Evolutionary conservation across 371 early-diverging fungal genomes (phyloP).

Genomic region (Capniomyces stellatus): DNA sequence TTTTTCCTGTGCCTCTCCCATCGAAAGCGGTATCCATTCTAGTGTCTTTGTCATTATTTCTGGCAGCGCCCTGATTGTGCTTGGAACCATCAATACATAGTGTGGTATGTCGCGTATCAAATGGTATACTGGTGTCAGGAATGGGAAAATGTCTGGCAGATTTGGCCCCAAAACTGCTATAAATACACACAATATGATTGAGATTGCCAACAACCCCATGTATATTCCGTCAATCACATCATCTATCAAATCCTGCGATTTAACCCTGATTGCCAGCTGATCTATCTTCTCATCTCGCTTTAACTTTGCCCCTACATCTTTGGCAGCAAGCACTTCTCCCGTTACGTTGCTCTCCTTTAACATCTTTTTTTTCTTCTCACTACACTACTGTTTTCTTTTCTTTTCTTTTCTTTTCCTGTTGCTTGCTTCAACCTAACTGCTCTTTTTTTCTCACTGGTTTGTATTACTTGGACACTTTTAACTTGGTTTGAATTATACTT

Average conservation of each 20-base stretch:
- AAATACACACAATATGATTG: slow-evolving; percentile 11
- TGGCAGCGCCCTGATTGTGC: neutral
- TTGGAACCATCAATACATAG: slow-evolving; percentile 6
- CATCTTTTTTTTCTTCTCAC: too few species aligned
- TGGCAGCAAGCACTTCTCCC: too few species aligned
- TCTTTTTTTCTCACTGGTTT: too few species aligned
- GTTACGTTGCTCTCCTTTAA: too few species aligned
- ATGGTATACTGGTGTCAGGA: slow-evolving; percentile 13
- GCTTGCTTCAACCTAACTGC: too few species aligned
- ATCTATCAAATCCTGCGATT: slow-evolving; percentile 22
- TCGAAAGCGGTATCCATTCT: slow-evolving; percentile 4
- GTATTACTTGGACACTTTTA: too few species aligned
- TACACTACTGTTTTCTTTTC: too few species aligned
- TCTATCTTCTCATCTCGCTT: slow-evolving; percentile 6
- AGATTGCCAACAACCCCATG: slow-evolving; percentile 16
- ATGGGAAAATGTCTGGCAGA: slow-evolving; percentile 18
- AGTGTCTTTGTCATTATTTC: neutral
- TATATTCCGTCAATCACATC: slow-evolving; percentile 25
- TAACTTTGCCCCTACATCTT: neutral
- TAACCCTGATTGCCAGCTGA: slow-evolving; percentile 16
- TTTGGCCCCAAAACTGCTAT: slow-evolving; percentile 11
- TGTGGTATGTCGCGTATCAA: slow-evolving; percentile 7
- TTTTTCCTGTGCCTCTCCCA: slow-evolving; percentile 5
- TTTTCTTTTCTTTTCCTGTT: too few species aligned
- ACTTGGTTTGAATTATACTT: too few species aligned